Percentiles rank a stretch among this genome's conserved stretches.
Evolutionary conservation across 441 rosid species (phyloP).

Genomic region (Croton laevigatus): DNA sequence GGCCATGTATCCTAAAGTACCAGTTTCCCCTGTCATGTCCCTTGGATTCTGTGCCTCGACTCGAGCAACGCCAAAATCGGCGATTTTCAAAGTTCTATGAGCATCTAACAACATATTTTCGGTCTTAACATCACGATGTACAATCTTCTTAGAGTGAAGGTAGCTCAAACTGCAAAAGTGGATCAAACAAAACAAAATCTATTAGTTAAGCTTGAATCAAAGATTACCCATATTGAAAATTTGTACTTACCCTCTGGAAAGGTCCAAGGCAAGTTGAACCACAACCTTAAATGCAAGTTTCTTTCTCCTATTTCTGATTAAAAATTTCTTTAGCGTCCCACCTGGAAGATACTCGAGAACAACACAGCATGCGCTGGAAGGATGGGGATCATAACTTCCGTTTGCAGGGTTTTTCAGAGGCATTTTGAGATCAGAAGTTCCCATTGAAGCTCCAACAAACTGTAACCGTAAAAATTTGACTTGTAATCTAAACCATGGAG

Average conservation of each 20-base stretch:
- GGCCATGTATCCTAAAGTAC: conserved; percentile 94
- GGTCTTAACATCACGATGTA: conserved; percentile 91
- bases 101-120: conserved; percentile 78
- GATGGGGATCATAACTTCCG: conserved; percentile 35
- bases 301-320: conserved; percentile 62
- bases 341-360: conserved; percentile 75
- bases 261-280: conserved; percentile 79
- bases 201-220: conserved; percentile 1
- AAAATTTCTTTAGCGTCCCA: conserved; percentile 69
- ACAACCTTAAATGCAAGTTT: conserved; percentile 75
- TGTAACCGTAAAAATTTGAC: conserved; percentile 18
- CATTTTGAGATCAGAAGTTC: conserved; percentile 70
- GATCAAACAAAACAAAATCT: background rate
- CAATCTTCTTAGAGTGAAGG: conserved; percentile 78
- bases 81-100: conserved; percentile 60
- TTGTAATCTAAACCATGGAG: background rate
- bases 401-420: conserved; percentile 37
- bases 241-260: conserved; percentile 62
- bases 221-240: background rate
- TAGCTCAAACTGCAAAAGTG: conserved; percentile 64
- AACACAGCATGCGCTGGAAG: conserved; percentile 78
- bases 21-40: conserved; percentile 97
- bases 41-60: conserved; percentile 86
- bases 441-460: conserved; percentile 89
- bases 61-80: conserved; percentile 95